Percentiles rank a stretch among this genome's conserved stretches.
Evolutionary conservation across 2,329 filamentous ascomycete species (phyloP).

Genomic region (Colletotrichum australisinense): DNA sequence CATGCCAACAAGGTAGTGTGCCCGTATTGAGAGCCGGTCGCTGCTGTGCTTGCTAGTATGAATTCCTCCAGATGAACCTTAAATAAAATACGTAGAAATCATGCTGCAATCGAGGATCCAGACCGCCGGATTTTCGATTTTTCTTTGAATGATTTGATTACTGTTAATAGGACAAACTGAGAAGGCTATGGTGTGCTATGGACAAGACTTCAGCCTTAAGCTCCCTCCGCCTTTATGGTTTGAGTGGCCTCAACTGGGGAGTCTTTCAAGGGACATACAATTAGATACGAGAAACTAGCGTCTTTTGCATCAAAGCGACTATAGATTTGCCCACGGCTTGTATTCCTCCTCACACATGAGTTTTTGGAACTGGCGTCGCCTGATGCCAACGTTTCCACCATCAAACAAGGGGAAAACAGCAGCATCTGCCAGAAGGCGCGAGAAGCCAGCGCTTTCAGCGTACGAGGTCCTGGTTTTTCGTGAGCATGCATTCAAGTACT

Average conservation of each 20-base stretch:
- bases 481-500: neutral
- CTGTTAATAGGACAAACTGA: neutral
- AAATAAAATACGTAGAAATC: neutral
- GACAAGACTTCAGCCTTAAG: neutral
- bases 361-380: constrained; percentile 25
- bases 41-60: neutral
- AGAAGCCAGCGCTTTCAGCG: neutral
- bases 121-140: neutral
- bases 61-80: neutral
- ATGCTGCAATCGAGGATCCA: neutral
- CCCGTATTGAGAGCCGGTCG: neutral
- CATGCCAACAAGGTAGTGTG: neutral
- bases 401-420: constrained; percentile 34
- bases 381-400: constrained; percentile 35
- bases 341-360: constrained; percentile 10
- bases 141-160: neutral
- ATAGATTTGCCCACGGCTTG: constrained; percentile 2
- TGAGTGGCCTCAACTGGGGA: neutral
- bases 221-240: neutral
- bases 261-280: neutral
- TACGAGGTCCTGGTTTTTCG: neutral
- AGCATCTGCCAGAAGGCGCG: constrained; percentile 21
- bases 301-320: neutral
- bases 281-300: neutral
- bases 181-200: neutral